phyloP scores from a whole-genome alignment of 495 filamentous ascomycete species.

The Talaromyces trachyspermus region DNA sequence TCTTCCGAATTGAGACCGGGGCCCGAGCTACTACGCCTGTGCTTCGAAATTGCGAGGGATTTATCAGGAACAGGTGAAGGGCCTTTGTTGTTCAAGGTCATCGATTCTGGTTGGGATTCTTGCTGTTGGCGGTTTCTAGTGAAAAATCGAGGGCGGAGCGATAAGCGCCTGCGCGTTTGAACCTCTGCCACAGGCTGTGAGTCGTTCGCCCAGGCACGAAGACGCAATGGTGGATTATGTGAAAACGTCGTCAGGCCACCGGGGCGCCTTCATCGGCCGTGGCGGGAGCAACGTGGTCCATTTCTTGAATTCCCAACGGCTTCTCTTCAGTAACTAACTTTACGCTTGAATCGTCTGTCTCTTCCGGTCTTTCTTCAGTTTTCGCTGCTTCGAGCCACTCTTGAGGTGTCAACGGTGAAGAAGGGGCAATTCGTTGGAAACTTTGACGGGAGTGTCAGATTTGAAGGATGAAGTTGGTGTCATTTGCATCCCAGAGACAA shows the following conservation, averaged over 20 bases:
- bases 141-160: slow-evolving; percentile 32
- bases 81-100: slow-evolving; percentile 25
- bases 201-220: slow-evolving; percentile 14
- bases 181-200: slow-evolving; percentile 16
- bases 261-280: too few species aligned
- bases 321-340: neutral
- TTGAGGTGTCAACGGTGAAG: slow-evolving; percentile 30
- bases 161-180: slow-evolving; percentile 25
- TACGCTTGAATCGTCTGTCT: neutral
- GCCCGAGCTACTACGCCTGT: slow-evolving; percentile 12
- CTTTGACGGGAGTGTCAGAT: slow-evolving; percentile 5
- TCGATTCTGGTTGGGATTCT: slow-evolving; percentile 20
- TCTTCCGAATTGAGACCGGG: neutral
- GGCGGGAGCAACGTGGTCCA: too few species aligned
- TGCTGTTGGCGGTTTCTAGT: slow-evolving; percentile 23
- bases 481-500: slow-evolving; percentile 13
- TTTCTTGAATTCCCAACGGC: neutral
- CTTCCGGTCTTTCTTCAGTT: neutral
- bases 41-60: slow-evolving; percentile 16
- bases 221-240: slow-evolving; percentile 26
- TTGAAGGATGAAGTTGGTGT: slow-evolving; percentile 17
- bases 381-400: slow-evolving; percentile 37
- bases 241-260: too few species aligned
- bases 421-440: slow-evolving; percentile 12
- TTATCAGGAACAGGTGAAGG: slow-evolving; percentile 34